Evolutionary conservation across 495 filamentous ascomycete species (phyloP).

Genomic region (Antarctomyces pellizariae): DNA sequence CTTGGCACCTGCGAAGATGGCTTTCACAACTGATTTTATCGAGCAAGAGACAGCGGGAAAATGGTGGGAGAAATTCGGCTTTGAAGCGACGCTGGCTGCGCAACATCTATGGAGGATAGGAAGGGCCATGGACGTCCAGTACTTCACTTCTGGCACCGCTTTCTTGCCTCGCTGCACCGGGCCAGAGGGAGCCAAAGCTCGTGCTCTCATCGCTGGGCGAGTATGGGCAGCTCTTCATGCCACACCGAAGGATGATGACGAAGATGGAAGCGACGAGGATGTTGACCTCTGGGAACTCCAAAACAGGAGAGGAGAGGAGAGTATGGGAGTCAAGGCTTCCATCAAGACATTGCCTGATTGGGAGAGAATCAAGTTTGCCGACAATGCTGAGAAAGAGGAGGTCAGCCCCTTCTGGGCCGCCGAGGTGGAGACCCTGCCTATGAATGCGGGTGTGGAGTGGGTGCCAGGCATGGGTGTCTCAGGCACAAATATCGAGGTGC

Average conservation of each 20-base stretch:
- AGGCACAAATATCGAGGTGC: conserved; percentile 1
- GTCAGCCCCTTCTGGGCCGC: conserved; percentile 46
- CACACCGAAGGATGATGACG: conserved; percentile 4
- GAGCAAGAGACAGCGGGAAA: conserved; percentile 1
- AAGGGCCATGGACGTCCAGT: conserved; percentile 39
- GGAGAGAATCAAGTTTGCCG: conserved; percentile 1
- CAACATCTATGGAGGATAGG: conserved; percentile 87
- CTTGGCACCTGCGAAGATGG: conserved; percentile 62
- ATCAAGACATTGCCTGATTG: conserved; percentile 8
- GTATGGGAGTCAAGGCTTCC: conserved; percentile 1
- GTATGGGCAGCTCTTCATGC: conserved; percentile 29
- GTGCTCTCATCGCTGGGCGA: conserved; percentile 20
- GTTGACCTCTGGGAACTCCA: conserved; percentile 7
- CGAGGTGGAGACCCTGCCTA: conserved; percentile 48
- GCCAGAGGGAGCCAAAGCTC: conserved; percentile 8
- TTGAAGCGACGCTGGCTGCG: conserved; percentile 38
- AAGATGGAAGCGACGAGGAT: conserved; percentile 4
- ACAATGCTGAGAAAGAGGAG: neutral
- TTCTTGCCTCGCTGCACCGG: conserved; percentile 29
- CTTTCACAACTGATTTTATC: conserved; percentile 18
- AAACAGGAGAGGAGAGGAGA: conserved; percentile 3
- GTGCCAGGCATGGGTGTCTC: conserved; percentile 16
- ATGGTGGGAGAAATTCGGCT: conserved; percentile 11
- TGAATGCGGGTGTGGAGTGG: conserved; percentile 53
- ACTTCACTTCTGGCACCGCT: conserved; percentile 50